phyloP scores from a whole-genome alignment of 257 asterid genomes.

The Penstemon barbatus region DNA sequence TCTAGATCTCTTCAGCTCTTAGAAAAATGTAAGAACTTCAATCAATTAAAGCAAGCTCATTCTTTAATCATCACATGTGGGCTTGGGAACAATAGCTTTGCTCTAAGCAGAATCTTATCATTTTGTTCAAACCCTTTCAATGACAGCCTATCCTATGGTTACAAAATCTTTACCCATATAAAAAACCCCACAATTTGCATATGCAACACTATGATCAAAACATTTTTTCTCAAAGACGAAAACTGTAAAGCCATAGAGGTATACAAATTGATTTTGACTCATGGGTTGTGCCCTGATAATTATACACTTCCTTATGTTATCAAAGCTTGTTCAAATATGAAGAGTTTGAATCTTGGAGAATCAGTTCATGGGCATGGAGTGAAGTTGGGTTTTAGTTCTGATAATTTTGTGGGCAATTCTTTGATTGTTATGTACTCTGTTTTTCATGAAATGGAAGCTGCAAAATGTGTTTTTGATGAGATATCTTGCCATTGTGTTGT shows the following conservation, averaged over 20 bases:
- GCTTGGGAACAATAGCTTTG: slow-evolving; percentile 40
- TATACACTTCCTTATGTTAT: slow-evolving; percentile 64
- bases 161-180: slow-evolving; percentile 46
- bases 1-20: too few relatives aligned
- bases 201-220: slow-evolving; percentile 62
- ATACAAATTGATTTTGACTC: slow-evolving; percentile 44
- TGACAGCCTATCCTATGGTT: slow-evolving; percentile 43
- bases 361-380: slow-evolving; percentile 51
- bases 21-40: too few relatives aligned
- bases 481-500: slow-evolving; percentile 50
- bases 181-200: slow-evolving; percentile 66
- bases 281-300: slow-evolving; percentile 56
- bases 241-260: slow-evolving; percentile 30
- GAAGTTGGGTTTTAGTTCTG: slow-evolving; percentile 47
- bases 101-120: slow-evolving; percentile 68
- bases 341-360: slow-evolving; percentile 43
- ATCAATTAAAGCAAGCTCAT: too few relatives aligned
- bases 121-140: slow-evolving; percentile 60
- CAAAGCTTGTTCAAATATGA: slow-evolving; percentile 47
- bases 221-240: slow-evolving; percentile 47
- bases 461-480: slow-evolving; percentile 53
- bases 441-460: slow-evolving; percentile 53
- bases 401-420: slow-evolving; percentile 51
- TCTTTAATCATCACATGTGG: too few relatives aligned
- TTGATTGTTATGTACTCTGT: slow-evolving; percentile 53